Evolutionary conservation across 345 rosid genomes (phyloP).

Genomic region (Linum tenue): DNA sequence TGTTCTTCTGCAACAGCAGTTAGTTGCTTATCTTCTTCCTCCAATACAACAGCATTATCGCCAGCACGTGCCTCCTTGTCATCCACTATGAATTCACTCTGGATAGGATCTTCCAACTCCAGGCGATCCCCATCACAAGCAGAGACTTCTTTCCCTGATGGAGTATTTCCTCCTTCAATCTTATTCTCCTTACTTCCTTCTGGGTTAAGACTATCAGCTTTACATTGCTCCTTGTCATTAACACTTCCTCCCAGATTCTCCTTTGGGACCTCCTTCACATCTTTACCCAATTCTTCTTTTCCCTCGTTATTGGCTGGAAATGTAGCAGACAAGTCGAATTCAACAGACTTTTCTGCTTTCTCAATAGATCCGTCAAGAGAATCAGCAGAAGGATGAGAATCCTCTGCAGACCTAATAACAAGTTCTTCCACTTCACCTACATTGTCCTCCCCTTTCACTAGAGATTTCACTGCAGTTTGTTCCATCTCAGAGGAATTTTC

Average conservation of each 20-base stretch:
- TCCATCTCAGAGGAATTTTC: constrained; percentile 7
- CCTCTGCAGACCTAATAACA: constrained; percentile 1
- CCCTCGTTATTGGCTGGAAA: constrained; percentile 9
- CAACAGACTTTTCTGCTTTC: constrained; percentile 8
- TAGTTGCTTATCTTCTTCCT: constrained; percentile 42
- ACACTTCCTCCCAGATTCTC: constrained; percentile 10
- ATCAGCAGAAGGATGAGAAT: constrained; percentile 1
- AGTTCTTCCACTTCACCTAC: constrained; percentile 12
- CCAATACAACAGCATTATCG: constrained; percentile 28
- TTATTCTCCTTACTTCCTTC: constrained; percentile 15
- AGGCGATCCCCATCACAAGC: constrained; percentile 41
- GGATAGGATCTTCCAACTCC: constrained; percentile 46
- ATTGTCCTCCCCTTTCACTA: constrained; percentile 11
- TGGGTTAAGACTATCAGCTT: constrained; percentile 6
- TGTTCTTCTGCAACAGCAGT: constrained; percentile 39
- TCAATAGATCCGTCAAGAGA: constrained; percentile 12
- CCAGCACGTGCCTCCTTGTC: constrained; percentile 32
- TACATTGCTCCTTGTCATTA: constrained; percentile 12
- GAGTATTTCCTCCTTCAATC: constrained; percentile 18
- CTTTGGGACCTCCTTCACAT: constrained; percentile 10
- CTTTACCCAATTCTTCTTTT: constrained; percentile 7
- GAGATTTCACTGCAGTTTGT: background rate
- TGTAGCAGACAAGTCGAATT: constrained; percentile 5
- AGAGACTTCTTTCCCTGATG: constrained; percentile 21
- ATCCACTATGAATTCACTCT: constrained; percentile 18